These are phyloP conservation scores for Trichodelitschia bisporula DNA, from an alignment of 495 filamentous ascomycete species.

Conservation along the genomic window DNA sequence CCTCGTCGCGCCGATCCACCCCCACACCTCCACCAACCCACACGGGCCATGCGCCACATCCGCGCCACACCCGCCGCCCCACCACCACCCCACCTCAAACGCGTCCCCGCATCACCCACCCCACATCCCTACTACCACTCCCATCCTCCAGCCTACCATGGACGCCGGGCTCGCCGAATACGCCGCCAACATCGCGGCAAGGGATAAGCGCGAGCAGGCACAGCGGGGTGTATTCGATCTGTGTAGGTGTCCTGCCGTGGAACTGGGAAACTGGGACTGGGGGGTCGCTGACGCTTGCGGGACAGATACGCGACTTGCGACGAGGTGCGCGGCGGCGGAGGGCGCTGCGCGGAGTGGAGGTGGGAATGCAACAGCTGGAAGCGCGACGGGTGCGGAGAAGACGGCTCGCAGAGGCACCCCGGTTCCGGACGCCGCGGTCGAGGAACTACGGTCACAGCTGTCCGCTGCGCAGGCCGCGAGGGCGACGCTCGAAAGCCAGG, in stretches of 20 bases:
- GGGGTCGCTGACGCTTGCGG: slow-evolving; percentile 2
- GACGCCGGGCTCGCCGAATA: not conserved
- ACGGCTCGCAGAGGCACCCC: slow-evolving; percentile 1
- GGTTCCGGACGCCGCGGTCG: slow-evolving; percentile 5
- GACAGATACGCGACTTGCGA: slow-evolving; percentile 20
- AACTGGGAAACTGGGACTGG: not conserved
- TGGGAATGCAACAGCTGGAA: slow-evolving; percentile 14
- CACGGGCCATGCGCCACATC: no score
- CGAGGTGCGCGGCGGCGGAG: no score
- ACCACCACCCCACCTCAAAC: no score
- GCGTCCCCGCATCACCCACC: no score
- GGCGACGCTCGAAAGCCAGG: slow-evolving; percentile 9
- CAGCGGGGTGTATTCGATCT: not conserved
- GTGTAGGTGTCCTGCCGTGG: not conserved
- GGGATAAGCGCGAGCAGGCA: not conserved
- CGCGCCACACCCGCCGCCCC: no score
- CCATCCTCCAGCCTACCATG: no score
- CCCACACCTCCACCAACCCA: no score
- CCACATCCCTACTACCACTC: no score
- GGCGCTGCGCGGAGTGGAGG: no score
- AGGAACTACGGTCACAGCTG: slow-evolving; percentile 13
- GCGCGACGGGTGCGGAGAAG: not conserved
- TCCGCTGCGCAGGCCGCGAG: slow-evolving; percentile 15
- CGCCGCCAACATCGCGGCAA: not conserved
- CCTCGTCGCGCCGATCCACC: no score